Conservation (phyloP, 371 early-diverging fungal genomes). For the Zychaea mexicana region DNA sequence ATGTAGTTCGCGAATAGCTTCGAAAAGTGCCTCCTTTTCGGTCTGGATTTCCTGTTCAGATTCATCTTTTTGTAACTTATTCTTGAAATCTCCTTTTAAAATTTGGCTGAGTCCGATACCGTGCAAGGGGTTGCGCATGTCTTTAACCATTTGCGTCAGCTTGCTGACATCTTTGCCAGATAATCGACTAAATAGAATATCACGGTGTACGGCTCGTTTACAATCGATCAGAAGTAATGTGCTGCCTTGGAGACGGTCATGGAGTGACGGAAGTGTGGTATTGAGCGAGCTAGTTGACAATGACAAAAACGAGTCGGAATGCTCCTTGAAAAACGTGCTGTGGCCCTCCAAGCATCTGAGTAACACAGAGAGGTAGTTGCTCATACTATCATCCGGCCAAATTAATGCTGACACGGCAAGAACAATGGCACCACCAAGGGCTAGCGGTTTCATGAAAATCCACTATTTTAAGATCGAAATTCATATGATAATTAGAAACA, state of each 20-base stretch:
- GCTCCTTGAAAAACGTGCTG: slow-evolving; percentile 36
- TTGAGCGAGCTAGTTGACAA: background rate
- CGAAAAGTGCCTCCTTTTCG: background rate
- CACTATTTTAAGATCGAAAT: slow-evolving; percentile 22
- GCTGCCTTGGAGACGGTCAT: slow-evolving; percentile 31
- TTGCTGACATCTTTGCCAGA: slow-evolving; percentile 36
- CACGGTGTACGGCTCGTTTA: slow-evolving; percentile 47
- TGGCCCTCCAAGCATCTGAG: slow-evolving; percentile 24
- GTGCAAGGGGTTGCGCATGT: slow-evolving; percentile 31
- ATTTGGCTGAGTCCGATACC: slow-evolving; percentile 41
- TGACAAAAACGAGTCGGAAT: slow-evolving; percentile 34
- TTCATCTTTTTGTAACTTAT: background rate
- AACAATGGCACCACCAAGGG: slow-evolving; percentile 33
- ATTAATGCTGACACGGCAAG: slow-evolving; percentile 38
- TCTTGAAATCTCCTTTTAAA: slow-evolving; percentile 13
- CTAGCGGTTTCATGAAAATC: slow-evolving; percentile 36
- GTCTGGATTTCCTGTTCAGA: background rate
- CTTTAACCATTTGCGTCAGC: slow-evolving; percentile 26
- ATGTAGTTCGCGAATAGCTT: slow-evolving; percentile 7
- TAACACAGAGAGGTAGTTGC: slow-evolving; percentile 30
- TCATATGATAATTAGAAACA: no score
- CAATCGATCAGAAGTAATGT: slow-evolving; percentile 41
- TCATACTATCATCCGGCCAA: slow-evolving; percentile 51
- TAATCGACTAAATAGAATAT: slow-evolving; percentile 30
- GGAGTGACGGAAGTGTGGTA: slow-evolving; percentile 27